Evolutionary conservation across 805 yeast species (phyloP), one percentile per base, ranked within the genome.

Genomic region (Yarrowia porcina): DNA sequence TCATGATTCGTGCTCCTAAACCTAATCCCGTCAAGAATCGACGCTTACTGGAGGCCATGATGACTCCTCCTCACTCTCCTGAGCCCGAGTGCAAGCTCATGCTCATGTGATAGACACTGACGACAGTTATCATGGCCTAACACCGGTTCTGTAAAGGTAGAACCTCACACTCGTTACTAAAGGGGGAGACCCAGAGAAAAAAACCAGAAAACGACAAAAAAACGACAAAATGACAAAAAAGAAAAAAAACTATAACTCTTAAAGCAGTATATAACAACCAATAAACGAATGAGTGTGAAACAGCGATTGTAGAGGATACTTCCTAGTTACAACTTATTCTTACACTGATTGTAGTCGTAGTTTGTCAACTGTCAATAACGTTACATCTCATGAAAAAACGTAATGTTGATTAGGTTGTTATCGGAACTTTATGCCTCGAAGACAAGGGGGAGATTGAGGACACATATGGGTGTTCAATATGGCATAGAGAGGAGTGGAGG

Each of bases 1-100:
- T 66, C 54, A 67, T 68, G 71, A 54, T 77, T 69, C 67, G 71
- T 17, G 67, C 67, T 7, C 66, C 70, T 18, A 52, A 65, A 52
- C 56, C 39, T n/a, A 32, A 49, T 32, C 56, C 56, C 30, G 56
- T 49, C 56, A 49, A 49, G 39, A 49, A 49, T 49, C 56, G 56
- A 32, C 56, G 56, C 56, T 49, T 49, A 49, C 56, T 49, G 33
- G 39, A 49, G 56, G 56, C 56, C 56, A 49, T 49, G 56, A 49
- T 49, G 56, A 49, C 56, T 32, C 56, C 56, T 49, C 56, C 56
- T 49, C 56, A 49, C 56, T 49, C 56, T 49, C 56, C 56, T 9
- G 56, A 49, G 56, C 56, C 56, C 41, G 56, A 49, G 56, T 32
- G 39, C 56, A 32, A 49, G 21, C 56, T 49, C 56, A 32, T 49